Base-by-base conservation (phyloP, 2,329 filamentous ascomycete species). In the Colletotrichum coccodes region DNA sequence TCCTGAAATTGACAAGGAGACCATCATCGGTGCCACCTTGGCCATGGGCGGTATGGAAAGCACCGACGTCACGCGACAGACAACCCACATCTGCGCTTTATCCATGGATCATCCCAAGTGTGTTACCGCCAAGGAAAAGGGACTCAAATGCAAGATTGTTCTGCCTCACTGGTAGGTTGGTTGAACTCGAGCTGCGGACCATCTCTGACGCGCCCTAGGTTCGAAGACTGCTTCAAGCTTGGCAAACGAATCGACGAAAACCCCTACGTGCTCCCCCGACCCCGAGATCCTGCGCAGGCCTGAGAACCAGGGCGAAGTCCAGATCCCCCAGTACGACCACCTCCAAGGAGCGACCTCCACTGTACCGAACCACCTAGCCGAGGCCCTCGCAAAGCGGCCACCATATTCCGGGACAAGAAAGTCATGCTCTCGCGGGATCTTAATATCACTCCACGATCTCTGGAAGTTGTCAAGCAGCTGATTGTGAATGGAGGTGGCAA, bases 171-270 rank as follows among this genome's bases (percentile, higher is more conserved):
- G 96, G 94, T 94, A 42, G 18, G 61, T 49, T 47, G 21, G 28
- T 2, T 9, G 14, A 26, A n/a, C 26, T 6, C 11, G 38, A 34
- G 21, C 18, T 50, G 21, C 28, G 26, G n/a, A 3, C 32, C 26
- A 49, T 49, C 70, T 57, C 75, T 80, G 11, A 53, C 64, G n/a
- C 71, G 12, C 26, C 28, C 36, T 32, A 95, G 93, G 94, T 98
- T 99, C 76, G 95, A 98, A 74, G 95, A 98, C 78, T 99, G 96
- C 80, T 88, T 99, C 73, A 96, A 93, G 79, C 89, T 99, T 32
- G 95, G 95, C 57, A 95, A 94, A 79, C 90, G 93, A 68, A 98
- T 99, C 73, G 92, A 94, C 73, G 96, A 99, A 78, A 83, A 85
- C 7, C 96, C 96, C 0, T 99, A 99, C 76, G 82, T 89, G 23